A percentile compares a stretch with the other conserved stretches of the same genome.
phyloP scores from a whole-genome alignment of 352 stramenopile species.

The Elongisporangium prolatum region DNA sequence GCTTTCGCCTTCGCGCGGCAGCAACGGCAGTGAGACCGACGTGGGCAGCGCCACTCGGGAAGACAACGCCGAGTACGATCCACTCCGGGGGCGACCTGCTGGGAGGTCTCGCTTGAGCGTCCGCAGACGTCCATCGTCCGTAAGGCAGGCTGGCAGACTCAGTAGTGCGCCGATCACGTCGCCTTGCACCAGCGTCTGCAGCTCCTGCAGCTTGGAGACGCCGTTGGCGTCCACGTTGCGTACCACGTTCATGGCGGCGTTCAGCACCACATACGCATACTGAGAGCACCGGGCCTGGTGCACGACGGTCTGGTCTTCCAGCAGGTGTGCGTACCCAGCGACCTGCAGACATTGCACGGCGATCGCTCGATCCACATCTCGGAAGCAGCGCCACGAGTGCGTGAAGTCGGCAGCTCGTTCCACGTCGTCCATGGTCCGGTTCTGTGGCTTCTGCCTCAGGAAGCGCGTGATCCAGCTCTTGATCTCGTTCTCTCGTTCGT shows the following conservation, averaged over 20 bases:
- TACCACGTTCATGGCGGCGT: conserved; percentile 32
- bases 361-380: conserved; percentile 40
- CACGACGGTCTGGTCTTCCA: conserved; percentile 32
- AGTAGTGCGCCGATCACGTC: conserved; percentile 35
- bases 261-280: conserved; percentile 50
- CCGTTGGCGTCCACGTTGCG: conserved; percentile 34
- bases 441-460: conserved; percentile 25
- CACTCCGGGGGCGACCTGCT: not conserved
- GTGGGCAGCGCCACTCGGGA: not conserved
- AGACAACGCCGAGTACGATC: not conserved
- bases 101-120: conserved; percentile 11
- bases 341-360: conserved; percentile 46
- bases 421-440: conserved; percentile 19
- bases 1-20: not conserved
- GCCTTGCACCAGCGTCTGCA: conserved; percentile 50
- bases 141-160: conserved; percentile 36
- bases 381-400: conserved; percentile 46
- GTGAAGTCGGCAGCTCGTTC: conserved; percentile 21
- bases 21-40: not conserved
- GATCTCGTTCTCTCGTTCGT: conserved; percentile 26
- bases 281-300: conserved; percentile 25
- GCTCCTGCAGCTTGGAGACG: conserved; percentile 42
- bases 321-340: conserved; percentile 28
- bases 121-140: conserved; percentile 24
- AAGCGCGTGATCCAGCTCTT: conserved; percentile 37